Conservation (phyloP, 108 stramenopile genomes). For the Nitzschia putrida region DNA sequence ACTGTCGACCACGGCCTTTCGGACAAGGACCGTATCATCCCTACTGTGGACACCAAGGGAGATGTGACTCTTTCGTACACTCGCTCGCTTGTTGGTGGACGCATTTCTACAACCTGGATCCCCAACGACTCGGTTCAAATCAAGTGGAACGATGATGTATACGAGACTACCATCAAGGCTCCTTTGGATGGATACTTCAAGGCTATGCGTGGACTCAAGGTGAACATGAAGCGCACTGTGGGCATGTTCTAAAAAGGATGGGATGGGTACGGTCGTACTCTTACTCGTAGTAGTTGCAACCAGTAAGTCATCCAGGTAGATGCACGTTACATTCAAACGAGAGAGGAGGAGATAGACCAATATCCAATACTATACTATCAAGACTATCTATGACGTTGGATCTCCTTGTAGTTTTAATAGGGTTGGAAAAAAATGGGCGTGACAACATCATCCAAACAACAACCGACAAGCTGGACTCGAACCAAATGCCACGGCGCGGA, state of each 20-base stretch:
- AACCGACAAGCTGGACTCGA: too few relatives aligned
- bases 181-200: slow-evolving; percentile 47
- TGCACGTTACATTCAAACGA: too few relatives aligned
- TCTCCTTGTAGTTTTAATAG: too few relatives aligned
- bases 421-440: too few relatives aligned
- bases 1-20: slow-evolving; percentile 39
- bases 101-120: slow-evolving; percentile 43
- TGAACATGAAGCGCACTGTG: slow-evolving; percentile 48
- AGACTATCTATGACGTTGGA: too few relatives aligned
- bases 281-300: too few relatives aligned
- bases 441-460: too few relatives aligned
- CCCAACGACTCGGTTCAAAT: slow-evolving; percentile 48
- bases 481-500: too few relatives aligned
- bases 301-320: too few relatives aligned
- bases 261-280: too few relatives aligned
- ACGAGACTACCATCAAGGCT: slow-evolving; percentile 48
- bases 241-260: slow-evolving; percentile 17
- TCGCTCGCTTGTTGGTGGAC: slow-evolving; percentile 15
- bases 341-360: too few relatives aligned
- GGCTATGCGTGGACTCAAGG: slow-evolving; percentile 32
- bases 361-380: too few relatives aligned
- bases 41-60: slow-evolving; percentile 34
- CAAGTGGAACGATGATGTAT: slow-evolving; percentile 55
- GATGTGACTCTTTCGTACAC: slow-evolving; percentile 29
- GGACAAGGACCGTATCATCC: slow-evolving; percentile 24